These are phyloP conservation scores for Solanum dulcamara DNA, from an alignment of 257 asterid genomes.

Conservation along the genomic window DNA sequence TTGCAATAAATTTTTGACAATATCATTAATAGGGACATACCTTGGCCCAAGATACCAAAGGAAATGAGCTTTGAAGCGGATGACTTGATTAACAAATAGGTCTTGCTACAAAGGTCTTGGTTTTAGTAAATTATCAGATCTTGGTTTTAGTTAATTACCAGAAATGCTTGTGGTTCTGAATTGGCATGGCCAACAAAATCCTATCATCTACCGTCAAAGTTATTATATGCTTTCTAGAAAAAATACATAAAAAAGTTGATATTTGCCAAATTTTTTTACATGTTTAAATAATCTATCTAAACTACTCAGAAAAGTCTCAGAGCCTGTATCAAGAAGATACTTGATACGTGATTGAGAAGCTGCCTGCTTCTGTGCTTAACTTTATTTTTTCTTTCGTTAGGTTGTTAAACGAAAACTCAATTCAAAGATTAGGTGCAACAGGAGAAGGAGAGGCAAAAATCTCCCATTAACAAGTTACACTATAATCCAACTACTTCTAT, in stretches of 20 bases:
- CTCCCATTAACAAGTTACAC: background rate
- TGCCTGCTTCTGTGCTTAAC: background rate
- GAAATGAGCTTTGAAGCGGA: slow-evolving; percentile 79
- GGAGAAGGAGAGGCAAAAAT: slow-evolving; percentile 71
- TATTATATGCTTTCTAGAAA: background rate
- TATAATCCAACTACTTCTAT: background rate
- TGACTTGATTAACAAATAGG: slow-evolving; percentile 85
- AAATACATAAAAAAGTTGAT: background rate
- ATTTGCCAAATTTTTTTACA: background rate
- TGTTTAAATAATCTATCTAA: background rate
- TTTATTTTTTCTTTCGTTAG: slow-evolving; percentile 28
- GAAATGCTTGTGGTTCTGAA: background rate
- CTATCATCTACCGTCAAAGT: background rate
- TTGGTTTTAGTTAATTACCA: background rate
- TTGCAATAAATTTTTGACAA: slow-evolving; percentile 87
- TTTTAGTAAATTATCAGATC: background rate
- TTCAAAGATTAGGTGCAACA: slow-evolving; percentile 86
- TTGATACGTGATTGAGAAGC: background rate
- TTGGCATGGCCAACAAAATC: background rate
- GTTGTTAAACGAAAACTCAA: slow-evolving; percentile 77
- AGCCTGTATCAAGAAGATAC: background rate
- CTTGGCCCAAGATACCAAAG: slow-evolving; percentile 94
- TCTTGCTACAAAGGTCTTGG: background rate
- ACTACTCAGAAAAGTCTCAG: background rate
- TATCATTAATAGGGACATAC: slow-evolving; percentile 80